phyloP scores from a whole-genome alignment of 1,284 basidiomycete species.

The Rhodofomes roseus region DNA sequence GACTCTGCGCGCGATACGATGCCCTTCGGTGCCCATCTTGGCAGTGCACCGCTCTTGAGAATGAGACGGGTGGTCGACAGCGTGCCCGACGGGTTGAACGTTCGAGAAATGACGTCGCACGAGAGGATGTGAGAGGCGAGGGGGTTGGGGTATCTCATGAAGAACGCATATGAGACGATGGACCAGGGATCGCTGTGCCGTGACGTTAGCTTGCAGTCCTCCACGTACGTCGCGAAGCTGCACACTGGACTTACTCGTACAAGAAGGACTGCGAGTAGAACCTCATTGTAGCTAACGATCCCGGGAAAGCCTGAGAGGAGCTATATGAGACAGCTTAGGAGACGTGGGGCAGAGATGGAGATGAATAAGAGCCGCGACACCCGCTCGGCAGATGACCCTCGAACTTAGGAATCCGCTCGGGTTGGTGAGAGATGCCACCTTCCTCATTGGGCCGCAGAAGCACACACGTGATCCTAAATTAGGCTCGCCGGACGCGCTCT shows the following conservation, averaged over 20 bases:
- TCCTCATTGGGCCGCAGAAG: not conserved
- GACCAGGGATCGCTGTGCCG: constrained; percentile 78
- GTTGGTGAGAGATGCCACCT: not conserved
- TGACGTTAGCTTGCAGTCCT: not conserved
- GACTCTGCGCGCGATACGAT: constrained; percentile 73
- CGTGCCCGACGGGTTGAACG: constrained; percentile 65
- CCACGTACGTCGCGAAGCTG: constrained; percentile 4
- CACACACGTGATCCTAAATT: not conserved
- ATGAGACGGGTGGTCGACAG: constrained; percentile 90
- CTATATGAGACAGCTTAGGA: not conserved
- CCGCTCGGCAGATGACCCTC: constrained; percentile 5
- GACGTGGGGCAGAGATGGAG: not conserved
- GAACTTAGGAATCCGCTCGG: not conserved
- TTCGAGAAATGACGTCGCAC: constrained; percentile 90
- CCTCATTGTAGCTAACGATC: constrained; percentile 57
- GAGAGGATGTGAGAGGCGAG: constrained; percentile 92
- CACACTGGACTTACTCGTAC: constrained; percentile 54
- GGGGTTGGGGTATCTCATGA: constrained; percentile 96
- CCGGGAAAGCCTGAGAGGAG: constrained; percentile 14
- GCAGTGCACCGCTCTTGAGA: constrained; percentile 86
- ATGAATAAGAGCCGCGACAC: not conserved
- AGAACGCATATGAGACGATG: constrained; percentile 90
- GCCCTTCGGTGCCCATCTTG: constrained; percentile 86
- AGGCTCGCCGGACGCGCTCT: not conserved
- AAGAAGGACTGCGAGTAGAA: constrained; percentile 77